phyloP scores from a whole-genome alignment of 164 flowering plant species.

The Dillenia suffruticosa region DNA sequence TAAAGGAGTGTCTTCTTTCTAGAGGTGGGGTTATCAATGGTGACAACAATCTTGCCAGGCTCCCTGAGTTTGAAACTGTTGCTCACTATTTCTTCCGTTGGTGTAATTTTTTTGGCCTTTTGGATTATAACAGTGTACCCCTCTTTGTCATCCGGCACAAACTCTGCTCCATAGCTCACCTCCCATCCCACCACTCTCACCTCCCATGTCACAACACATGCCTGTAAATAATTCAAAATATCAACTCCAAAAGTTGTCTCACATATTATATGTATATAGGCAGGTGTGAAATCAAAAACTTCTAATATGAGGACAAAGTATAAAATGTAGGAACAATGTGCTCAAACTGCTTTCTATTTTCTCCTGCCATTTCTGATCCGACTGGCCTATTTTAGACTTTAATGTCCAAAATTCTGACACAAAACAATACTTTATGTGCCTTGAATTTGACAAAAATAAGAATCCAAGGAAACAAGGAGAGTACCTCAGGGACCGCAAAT shows the following conservation, averaged over 20 bases:
- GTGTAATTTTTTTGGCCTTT: slow-evolving; percentile 53
- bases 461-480: neutral
- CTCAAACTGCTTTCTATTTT: too few species aligned
- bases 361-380: too few species aligned
- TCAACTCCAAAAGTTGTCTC: too few species aligned
- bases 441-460: too few species aligned
- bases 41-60: slow-evolving; percentile 22
- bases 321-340: too few species aligned
- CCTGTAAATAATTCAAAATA: slow-evolving; percentile 29
- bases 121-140: slow-evolving; percentile 70
- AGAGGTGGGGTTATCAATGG: slow-evolving; percentile 21
- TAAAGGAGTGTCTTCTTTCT: slow-evolving; percentile 29
- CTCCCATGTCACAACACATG: slow-evolving; percentile 59
- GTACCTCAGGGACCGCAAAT: slow-evolving; percentile 68
- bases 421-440: too few species aligned
- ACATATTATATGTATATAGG: too few species aligned
- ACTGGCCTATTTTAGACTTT: too few species aligned
- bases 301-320: too few species aligned
- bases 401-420: too few species aligned
- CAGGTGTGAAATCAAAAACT: too few species aligned
- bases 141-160: slow-evolving; percentile 56
- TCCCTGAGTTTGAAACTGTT: slow-evolving; percentile 19
- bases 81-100: slow-evolving; percentile 58
- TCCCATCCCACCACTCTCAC: slow-evolving; percentile 83
- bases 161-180: slow-evolving; percentile 69